Base-by-base conservation (phyloP, 2,329 filamentous ascomycete genomes). In the Cylindrodendrum hubeiense region DNA sequence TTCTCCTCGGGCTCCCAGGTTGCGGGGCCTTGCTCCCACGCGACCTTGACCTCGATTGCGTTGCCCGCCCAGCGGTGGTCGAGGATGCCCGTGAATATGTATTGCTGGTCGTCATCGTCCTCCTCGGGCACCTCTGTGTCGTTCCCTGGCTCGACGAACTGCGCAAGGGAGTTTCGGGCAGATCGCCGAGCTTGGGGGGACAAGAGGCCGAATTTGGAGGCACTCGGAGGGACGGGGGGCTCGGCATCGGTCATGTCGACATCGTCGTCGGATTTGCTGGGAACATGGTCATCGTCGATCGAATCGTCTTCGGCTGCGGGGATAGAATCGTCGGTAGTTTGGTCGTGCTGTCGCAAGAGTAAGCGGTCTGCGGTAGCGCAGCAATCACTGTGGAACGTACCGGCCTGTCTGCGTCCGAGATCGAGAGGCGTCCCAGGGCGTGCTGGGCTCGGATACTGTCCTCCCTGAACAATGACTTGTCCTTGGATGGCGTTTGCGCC, bases 1-100 rank as follows among this genome's bases (percentile, higher is more conserved):
- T 70, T 71, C 9, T 69, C 63, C 55, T 81, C 79, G 10, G 74
- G 70, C 51, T 79, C 77, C 79, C 79, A 81, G 1, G 78, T 80
- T 3, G 51, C 44, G 4, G 73, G 64, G 21, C 76, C 74, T 2
- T 57, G 41, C 7, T 72, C 72, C 79, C 79, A 81, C 24, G 77
- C 67, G 5, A 80, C 74, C 8, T 70, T 56, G 5, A 81, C 68
- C 22, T 79, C 68, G 0, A 80, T 73, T 10, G 69, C 60, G 54
- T 77, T 70, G 7, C 58, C 69, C 0, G 22, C 58, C 77, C 78
- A 79, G 51, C 78, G 77, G 37, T 79, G 64, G 8, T 70, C 64
- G 13, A 57, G 17, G 50, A 79, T 74, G 15, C 63, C 60, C 17
- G 63, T 71, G 43, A 78, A 71, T 10, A 41, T n/a, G 58, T 54